Conservation (phyloP, 108 stramenopile species). For the Discostella pseudostelligera region DNA sequence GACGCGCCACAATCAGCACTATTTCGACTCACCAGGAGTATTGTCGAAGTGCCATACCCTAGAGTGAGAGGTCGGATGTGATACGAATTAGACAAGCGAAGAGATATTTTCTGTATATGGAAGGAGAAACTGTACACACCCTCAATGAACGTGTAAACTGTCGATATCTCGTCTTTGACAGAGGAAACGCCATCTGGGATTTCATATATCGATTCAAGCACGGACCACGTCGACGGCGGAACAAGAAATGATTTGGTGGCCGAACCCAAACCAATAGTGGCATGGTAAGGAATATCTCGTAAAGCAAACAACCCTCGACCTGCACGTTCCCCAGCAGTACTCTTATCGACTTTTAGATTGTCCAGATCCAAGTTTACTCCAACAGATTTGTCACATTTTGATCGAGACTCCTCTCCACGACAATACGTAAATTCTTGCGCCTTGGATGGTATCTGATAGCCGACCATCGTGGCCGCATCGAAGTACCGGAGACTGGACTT, state of each 20-base stretch:
- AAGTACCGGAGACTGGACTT: constrained; percentile 24
- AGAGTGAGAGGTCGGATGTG: not conserved
- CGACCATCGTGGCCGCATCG: constrained; percentile 42
- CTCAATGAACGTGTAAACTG: constrained; percentile 17
- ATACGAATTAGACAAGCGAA: too few relatives aligned
- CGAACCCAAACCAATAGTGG: constrained; percentile 12
- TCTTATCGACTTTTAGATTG: constrained; percentile 19
- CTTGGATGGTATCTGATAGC: constrained; percentile 43
- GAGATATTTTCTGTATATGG: too few relatives aligned
- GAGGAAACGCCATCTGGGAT: not conserved
- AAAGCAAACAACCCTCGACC: constrained; percentile 37
- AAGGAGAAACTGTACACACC: constrained; percentile 5
- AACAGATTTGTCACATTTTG: constrained; percentile 26
- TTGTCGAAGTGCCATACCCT: constrained; percentile 4
- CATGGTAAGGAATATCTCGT: constrained; percentile 14
- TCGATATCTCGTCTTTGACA: constrained; percentile 15
- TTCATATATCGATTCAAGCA: constrained; percentile 12
- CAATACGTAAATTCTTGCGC: constrained; percentile 38
- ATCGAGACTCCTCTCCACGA: constrained; percentile 22
- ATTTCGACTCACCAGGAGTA: constrained; percentile 5
- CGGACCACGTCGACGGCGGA: constrained; percentile 18
- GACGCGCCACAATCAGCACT: not conserved
- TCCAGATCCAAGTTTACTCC: constrained; percentile 5
- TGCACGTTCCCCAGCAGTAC: constrained; percentile 26
- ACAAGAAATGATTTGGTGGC: constrained; percentile 8